phyloP scores from a whole-genome alignment of 352 stramenopile species.

The Phytopythium chamaehyphon region DNA sequence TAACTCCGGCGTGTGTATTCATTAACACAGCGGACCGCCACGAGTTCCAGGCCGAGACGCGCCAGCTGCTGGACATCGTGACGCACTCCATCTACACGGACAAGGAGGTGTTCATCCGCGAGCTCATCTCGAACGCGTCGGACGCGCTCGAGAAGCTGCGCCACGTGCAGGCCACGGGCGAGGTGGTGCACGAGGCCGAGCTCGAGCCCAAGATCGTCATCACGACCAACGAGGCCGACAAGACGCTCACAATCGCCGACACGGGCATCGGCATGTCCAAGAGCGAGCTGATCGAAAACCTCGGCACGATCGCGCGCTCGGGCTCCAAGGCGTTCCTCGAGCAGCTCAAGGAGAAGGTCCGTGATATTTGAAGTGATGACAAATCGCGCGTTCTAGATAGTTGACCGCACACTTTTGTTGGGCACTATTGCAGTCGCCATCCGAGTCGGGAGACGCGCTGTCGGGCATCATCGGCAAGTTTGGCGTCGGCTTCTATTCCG shows the following conservation, averaged over 20 bases:
- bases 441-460: constrained; percentile 65
- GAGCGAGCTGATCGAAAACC: constrained; percentile 95
- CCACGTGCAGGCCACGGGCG: constrained; percentile 86
- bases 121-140: constrained; percentile 98
- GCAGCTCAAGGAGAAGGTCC: constrained; percentile 81
- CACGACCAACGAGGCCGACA: constrained; percentile 92
- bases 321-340: constrained; percentile 97
- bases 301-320: constrained; percentile 98
- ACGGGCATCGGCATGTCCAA: constrained; percentile 98
- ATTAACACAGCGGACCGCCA: constrained; percentile 65
- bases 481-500: constrained; percentile 99
- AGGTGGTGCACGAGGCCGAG: constrained; percentile 70
- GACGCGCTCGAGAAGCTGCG: constrained; percentile 99
- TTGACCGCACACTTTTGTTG: no score
- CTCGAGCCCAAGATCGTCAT: constrained; percentile 96
- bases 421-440: constrained; percentile 30
- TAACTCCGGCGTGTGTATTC: no score
- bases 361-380: neutral
- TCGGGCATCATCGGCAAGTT: constrained; percentile 99
- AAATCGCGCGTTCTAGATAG: neutral
- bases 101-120: constrained; percentile 99
- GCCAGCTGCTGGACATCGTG: constrained; percentile 96
- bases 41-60: constrained; percentile 95
- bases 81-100: constrained; percentile 99
- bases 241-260: constrained; percentile 97